Percentiles rank a stretch among this genome's conserved stretches.
Evolutionary conservation across 495 filamentous ascomycete genomes (phyloP).

Genomic region (Astrothelium subdiscretum): DNA sequence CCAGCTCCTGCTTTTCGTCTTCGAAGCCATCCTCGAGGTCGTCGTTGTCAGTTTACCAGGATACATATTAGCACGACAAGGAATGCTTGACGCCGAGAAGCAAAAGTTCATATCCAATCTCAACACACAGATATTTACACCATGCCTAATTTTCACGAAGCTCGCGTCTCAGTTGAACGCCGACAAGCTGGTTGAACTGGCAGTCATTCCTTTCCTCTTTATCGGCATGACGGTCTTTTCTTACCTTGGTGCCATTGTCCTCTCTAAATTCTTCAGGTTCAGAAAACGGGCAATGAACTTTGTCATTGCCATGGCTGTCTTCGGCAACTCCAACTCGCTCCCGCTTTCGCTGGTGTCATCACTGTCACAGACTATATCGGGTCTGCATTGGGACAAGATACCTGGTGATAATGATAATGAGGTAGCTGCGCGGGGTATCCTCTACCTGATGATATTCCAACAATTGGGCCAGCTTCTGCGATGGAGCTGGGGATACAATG

Average conservation of each 20-base stretch:
- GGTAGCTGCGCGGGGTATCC: slow-evolving; percentile 83
- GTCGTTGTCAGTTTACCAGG: slow-evolving; percentile 90
- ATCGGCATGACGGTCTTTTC: slow-evolving; percentile 74
- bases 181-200: slow-evolving; percentile 78
- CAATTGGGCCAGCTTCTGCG: slow-evolving; percentile 89
- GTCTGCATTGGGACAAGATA: slow-evolving; percentile 86
- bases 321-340: slow-evolving; percentile 96
- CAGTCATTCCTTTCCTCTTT: slow-evolving; percentile 90
- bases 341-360: slow-evolving; percentile 94
- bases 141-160: slow-evolving; percentile 95
- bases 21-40: slow-evolving; percentile 92
- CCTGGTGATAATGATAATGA: slow-evolving; percentile 89
- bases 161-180: slow-evolving; percentile 89
- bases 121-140: slow-evolving; percentile 89
- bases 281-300: slow-evolving; percentile 61
- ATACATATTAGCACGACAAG: slow-evolving; percentile 81
- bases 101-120: slow-evolving; percentile 95
- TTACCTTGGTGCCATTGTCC: slow-evolving; percentile 55
- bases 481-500: slow-evolving; percentile 97
- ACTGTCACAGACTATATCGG: slow-evolving; percentile 78
- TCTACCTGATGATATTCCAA: slow-evolving; percentile 95
- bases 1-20: slow-evolving; percentile 74
- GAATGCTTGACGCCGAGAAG: slow-evolving; percentile 85
- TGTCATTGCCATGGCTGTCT: slow-evolving; percentile 93
- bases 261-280: slow-evolving; percentile 68